Evolutionary conservation across 441 rosid species (phyloP).

Genomic region (Brassica balearica): DNA sequence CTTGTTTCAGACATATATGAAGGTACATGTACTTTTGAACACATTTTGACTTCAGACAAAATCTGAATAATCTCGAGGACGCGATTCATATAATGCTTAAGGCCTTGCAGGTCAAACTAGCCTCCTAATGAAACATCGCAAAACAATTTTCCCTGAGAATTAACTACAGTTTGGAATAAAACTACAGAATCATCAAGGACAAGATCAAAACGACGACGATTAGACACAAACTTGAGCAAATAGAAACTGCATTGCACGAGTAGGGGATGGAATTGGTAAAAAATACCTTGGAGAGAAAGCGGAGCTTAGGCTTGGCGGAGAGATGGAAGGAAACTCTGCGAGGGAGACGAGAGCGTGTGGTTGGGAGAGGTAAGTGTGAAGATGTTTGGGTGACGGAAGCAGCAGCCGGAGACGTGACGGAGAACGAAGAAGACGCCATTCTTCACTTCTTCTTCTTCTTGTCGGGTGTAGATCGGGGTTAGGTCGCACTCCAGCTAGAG

Average conservation of each 20-base stretch:
- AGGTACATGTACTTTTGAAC: constrained; percentile 2
- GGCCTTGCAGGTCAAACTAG: background rate
- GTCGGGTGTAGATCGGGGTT: constrained; percentile 42
- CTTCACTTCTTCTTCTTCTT: background rate
- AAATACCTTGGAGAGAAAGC: constrained; percentile 59
- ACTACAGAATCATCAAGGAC: constrained; percentile 11
- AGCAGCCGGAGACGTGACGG: constrained; percentile 48
- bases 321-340: constrained; percentile 51
- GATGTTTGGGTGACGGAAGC: constrained; percentile 46
- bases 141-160: background rate
- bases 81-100: background rate
- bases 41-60: background rate
- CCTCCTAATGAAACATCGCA: background rate
- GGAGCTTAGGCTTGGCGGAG: constrained; percentile 50
- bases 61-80: no score
- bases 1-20: background rate
- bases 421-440: constrained; percentile 45
- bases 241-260: constrained; percentile 32
- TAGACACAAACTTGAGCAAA: background rate
- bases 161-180: no score
- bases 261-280: background rate
- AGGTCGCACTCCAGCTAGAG: constrained; percentile 29
- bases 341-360: constrained; percentile 32
- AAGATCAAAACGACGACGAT: background rate
- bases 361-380: constrained; percentile 31